Base-by-base conservation (phyloP, 805 yeast genomes). In the Metschnikowia santaceciliae region DNA sequence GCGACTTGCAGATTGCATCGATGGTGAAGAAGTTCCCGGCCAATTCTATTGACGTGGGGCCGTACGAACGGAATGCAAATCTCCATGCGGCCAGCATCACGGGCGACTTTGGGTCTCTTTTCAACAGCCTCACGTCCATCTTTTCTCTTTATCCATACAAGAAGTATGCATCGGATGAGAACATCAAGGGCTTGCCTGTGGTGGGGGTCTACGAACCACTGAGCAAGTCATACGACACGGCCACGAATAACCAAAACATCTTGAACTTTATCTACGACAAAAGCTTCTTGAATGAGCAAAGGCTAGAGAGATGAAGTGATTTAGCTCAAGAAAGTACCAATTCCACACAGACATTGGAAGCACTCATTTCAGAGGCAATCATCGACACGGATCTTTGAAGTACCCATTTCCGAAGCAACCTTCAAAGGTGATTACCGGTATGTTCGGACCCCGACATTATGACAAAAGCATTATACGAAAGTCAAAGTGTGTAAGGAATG, bases 71-170 rank as follows among this genome's bases (percentile, higher is more conserved):
- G 13, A 54, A 56, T 26, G 2, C 32, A 11, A 47, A 47, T 2
- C 34, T 58, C 6, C 53, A 51, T n/a, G 15, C 52, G 14, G 57
- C 48, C 17, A 38, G 42, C 1, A 32, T 58, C 14, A 34, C 33
- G 1, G 60, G 60, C 0, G 60, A 54, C 41, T 53, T 58, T 17
- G 32, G 47, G 11, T 49, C 55, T 22, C 17, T 58, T 4, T 54
- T 55, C 53, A 54, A 50, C 41, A 49, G 47, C 15, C 46, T 58
- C 37, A 32, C 39, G 10, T 42, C 30, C 17, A 35, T 54, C 6
- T 50, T 34, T 17, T 35, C 35, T 14, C 46, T 35, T 3, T 43
- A 46, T 32, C 30, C 48, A 3, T 56, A 49, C 38, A 20, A 32
- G 13, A 36, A 32, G 36, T 56, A 49, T 36, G 38, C 43, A 19